Base-by-base conservation (phyloP, 2,329 filamentous ascomycete species). In the Hawksworthiomyces lignivorus region DNA sequence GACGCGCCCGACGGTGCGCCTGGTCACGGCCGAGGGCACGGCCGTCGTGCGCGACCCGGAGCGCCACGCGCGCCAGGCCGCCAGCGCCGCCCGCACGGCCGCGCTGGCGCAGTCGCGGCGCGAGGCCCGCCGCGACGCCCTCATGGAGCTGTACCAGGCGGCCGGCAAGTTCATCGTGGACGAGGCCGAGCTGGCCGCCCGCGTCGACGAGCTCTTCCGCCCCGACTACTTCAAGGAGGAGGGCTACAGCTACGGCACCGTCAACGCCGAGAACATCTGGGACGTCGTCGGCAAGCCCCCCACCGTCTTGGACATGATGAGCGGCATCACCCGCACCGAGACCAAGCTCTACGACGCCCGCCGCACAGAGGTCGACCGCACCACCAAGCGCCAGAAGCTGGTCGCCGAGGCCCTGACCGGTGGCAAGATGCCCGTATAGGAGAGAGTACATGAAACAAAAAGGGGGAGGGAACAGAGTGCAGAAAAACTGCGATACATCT, bases 61-160 rank as follows among this genome's bases (percentile, higher is more conserved):
- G 8, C 76, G 83, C 27, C 75, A 78, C 55, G 59, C 64, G 42
- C 70, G 73, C 41, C 71, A 73, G n/a, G 60, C 65, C 21, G 62
- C 56, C 35, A 67, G 67, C 36, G 60, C 56, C 5, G 54, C 46
- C 28, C 64, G 62, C 33, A 66, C 69, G 12, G 60, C 61, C 12
- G 62, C 65, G 12, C 60, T 72, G 31, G 60, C 69, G 24, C 64
- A 62, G 9, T 60, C 66, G 40, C 79, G 80, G 57, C 68, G 70
- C 32, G 71, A 80, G 44, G 69, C 72, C 40, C 76, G 84, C 38
- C 72, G 76, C 47, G 78, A 90, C 50, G 75, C 82, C 14, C 65
- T 98, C 22, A 87, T 95, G 63, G 80, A 86, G 45, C 74, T 98
- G 11, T 98, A 98, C 65, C 84, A 92, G 66, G 84, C 88, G 53